phyloP scores from a whole-genome alignment of 148 eudicot species.

The Vaccinium corymbosum region DNA sequence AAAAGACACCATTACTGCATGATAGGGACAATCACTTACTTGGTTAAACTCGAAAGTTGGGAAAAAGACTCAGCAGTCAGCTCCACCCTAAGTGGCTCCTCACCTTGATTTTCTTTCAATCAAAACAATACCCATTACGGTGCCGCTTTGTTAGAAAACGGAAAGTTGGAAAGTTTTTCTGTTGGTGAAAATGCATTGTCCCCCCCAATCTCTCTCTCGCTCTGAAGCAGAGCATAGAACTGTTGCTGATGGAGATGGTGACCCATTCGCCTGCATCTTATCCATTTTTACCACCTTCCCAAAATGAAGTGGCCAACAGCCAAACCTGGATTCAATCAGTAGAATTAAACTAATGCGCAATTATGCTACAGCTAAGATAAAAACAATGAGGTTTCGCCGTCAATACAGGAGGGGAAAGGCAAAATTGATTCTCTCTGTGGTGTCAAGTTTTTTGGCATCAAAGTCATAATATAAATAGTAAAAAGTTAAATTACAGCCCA shows the following conservation, averaged over 20 bases:
- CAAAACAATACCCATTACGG: neutral
- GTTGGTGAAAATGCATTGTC: slow-evolving; percentile 3
- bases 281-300: neutral
- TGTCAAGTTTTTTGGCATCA: neutral
- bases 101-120: neutral
- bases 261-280: neutral
- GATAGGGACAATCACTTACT: neutral
- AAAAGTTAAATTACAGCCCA: too few relatives aligned
- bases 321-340: slow-evolving; percentile 10
- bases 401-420: neutral
- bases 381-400: neutral
- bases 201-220: neutral
- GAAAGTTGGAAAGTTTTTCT: slow-evolving; percentile 3
- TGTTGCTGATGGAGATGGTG: slow-evolving; percentile 5
- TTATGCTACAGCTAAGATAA: neutral
- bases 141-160: neutral
- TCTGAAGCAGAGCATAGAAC: neutral
- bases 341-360: slow-evolving; percentile 12
- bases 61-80: neutral
- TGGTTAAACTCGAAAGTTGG: neutral
- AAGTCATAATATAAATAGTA: neutral
- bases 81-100: neutral
- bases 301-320: slow-evolving; percentile 15
- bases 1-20: neutral
- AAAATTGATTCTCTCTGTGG: too few relatives aligned